These are phyloP conservation scores for Fraxinus ornus DNA, from an alignment of 305 asterid species.

Conservation along the genomic window DNA sequence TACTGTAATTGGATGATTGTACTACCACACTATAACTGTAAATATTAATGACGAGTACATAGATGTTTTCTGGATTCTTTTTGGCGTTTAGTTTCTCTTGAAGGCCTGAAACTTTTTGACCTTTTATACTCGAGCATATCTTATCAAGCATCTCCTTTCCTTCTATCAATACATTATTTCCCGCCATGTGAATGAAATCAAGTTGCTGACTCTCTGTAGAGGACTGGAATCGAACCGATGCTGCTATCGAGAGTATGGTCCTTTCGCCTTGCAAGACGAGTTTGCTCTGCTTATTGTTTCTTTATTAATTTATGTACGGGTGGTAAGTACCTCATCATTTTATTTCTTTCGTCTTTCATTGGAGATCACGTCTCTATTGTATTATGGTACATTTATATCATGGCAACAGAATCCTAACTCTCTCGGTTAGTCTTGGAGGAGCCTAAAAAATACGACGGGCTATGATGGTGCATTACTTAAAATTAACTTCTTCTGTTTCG, in stretches of 20 bases:
- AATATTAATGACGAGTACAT: background rate
- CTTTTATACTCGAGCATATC: background rate
- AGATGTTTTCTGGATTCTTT: background rate
- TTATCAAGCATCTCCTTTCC: background rate
- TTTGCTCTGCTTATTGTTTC: too few relatives aligned
- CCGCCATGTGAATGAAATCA: background rate
- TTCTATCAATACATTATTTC: background rate
- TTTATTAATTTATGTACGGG: background rate
- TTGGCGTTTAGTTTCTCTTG: background rate
- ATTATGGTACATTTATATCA: background rate
- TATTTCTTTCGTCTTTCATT: background rate
- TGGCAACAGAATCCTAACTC: background rate
- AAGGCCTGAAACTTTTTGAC: background rate
- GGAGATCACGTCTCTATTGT: background rate
- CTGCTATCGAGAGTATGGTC: background rate
- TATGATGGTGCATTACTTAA: background rate
- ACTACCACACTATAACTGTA: background rate
- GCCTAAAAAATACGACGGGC: background rate
- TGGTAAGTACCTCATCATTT: background rate
- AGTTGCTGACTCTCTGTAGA: background rate
- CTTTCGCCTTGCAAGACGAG: background rate
- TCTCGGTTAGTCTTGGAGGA: background rate
- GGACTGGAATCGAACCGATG: background rate
- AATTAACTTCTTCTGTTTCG: background rate
- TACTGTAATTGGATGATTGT: background rate